A percentile compares a stretch with the other conserved stretches of the same genome.
These are phyloP conservation scores for Kwoniella europaea DNA, from an alignment of 768 basidiomycete species.

Conservation along the genomic window DNA sequence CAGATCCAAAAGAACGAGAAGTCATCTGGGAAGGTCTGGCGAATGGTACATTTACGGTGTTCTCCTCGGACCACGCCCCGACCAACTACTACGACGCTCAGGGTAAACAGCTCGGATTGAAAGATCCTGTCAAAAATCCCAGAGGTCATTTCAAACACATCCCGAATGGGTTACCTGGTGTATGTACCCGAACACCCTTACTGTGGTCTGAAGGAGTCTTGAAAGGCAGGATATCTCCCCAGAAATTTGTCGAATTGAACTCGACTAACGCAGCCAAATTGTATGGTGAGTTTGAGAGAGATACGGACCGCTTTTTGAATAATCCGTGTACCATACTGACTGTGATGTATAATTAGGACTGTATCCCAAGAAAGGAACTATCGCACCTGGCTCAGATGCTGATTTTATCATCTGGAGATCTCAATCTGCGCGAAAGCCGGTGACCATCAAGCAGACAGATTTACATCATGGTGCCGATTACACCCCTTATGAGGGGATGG, in stretches of 20 bases:
- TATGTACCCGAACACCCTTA: slow-evolving; percentile 57
- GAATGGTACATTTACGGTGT: slow-evolving; percentile 54
- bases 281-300: slow-evolving; percentile 33
- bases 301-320: too few relatives aligned
- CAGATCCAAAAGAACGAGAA: slow-evolving; percentile 47
- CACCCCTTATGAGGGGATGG: slow-evolving; percentile 59
- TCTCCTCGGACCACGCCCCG: slow-evolving; percentile 57
- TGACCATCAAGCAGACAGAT: slow-evolving; percentile 18
- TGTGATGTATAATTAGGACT: slow-evolving; percentile 2
- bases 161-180: slow-evolving; percentile 58
- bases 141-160: slow-evolving; percentile 54
- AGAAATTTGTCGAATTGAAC: slow-evolving; percentile 57
- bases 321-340: too few relatives aligned
- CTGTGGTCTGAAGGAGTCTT: slow-evolving; percentile 56
- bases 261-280: slow-evolving; percentile 57
- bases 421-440: not conserved
- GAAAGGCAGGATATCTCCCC: slow-evolving; percentile 50
- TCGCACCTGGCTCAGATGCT: slow-evolving; percentile 56
- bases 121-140: slow-evolving; percentile 17
- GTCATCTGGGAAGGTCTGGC: slow-evolving; percentile 48
- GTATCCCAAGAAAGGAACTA: slow-evolving; percentile 47
- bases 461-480: slow-evolving; percentile 33
- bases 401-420: slow-evolving; percentile 56
- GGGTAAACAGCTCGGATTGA: slow-evolving; percentile 43
- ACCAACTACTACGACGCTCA: slow-evolving; percentile 44